A percentile compares a stretch with the other conserved stretches of the same genome.
Evolutionary conservation across 75 land plant genomes (phyloP).

Genomic region (Ceratopteris richardii): DNA sequence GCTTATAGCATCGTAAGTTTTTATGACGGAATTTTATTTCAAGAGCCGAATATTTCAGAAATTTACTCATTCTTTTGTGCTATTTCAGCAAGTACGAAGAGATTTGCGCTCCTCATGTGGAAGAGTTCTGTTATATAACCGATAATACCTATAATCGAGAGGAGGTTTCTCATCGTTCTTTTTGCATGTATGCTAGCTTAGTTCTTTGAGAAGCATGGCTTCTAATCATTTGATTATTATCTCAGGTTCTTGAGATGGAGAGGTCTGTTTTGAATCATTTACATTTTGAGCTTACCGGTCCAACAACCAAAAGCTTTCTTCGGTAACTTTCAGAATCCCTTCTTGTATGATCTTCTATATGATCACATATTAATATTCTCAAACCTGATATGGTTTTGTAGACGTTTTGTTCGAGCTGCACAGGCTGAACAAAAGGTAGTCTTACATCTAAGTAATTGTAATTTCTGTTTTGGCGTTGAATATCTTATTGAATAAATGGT

Average conservation of each 20-base stretch:
- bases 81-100: slow-evolving; percentile 83
- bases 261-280: slow-evolving; percentile 57
- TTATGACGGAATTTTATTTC: not conserved
- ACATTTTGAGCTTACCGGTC: slow-evolving; percentile 76
- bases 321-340: slow-evolving; percentile 16
- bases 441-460: not conserved
- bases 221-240: too few species aligned
- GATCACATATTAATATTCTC: not conserved
- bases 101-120: slow-evolving; percentile 95
- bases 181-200: too few species aligned
- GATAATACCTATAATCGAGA: slow-evolving; percentile 83
- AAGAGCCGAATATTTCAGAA: not conserved
- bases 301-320: slow-evolving; percentile 67
- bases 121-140: slow-evolving; percentile 94
- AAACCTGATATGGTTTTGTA: not conserved
- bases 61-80: not conserved
- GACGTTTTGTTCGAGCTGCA: slow-evolving; percentile 79
- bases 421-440: slow-evolving; percentile 56
- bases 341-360: not conserved
- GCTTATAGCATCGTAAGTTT: slow-evolving; percentile 45
- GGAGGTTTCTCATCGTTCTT: slow-evolving; percentile 54
- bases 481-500: slow-evolving; percentile 1
- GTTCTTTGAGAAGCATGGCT: too few species aligned
- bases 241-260: slow-evolving; percentile 88
- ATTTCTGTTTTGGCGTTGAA: not conserved